Base-by-base conservation (phyloP, 2,329 filamentous ascomycete species). In the Diaporthe nobilis region DNA sequence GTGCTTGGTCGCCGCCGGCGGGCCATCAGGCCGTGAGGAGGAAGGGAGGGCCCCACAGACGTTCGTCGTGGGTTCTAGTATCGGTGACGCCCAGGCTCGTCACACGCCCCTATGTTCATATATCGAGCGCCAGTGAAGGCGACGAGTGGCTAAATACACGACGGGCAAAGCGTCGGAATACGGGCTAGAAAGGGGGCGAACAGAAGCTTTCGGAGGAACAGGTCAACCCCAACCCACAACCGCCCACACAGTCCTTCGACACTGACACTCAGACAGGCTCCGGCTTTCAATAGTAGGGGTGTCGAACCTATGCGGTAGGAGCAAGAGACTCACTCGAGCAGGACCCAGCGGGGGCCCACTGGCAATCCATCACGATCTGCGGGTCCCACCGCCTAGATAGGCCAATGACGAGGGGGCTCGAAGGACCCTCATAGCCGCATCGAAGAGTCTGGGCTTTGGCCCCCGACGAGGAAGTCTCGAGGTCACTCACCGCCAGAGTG, bases 311-410 rank as follows among this genome's bases (percentile, higher is more conserved):
- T 37, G 10, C 44, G 44, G 70, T 28, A 51, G 68, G 4, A 71
- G 51, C 31, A 61, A n/a, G 17, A 47, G 53, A 42, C 12, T 28
- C 49, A 63, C 58, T 61, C 65, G n/a, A 53, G 65, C 31, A 42
- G 47, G 65, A 68, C 47, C 47, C 34, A 42, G 65, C 65, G 37
- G 37, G 37, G 67, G 34, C 67, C 67, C 67, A 57, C 34, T 71
- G 73, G 51, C 77, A 77, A 77, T 71, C 77, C 76, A 67, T 58
- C 44, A 5, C 61, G 78, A 70, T 73, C 76, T 75, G 73, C 71
- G 68, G 71, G 71, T 73, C 58, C 60, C 74, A 63, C 42, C 58
- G 60, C 47, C 58, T 22, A 39, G 70, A 60, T 55, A 34, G 74
- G 68, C 28, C 60, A 61, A 37, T 58, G 58, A 37, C 20, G 60